Conservation (phyloP, 1,284 basidiomycete genomes). For the Naganishia sp. region DNA sequence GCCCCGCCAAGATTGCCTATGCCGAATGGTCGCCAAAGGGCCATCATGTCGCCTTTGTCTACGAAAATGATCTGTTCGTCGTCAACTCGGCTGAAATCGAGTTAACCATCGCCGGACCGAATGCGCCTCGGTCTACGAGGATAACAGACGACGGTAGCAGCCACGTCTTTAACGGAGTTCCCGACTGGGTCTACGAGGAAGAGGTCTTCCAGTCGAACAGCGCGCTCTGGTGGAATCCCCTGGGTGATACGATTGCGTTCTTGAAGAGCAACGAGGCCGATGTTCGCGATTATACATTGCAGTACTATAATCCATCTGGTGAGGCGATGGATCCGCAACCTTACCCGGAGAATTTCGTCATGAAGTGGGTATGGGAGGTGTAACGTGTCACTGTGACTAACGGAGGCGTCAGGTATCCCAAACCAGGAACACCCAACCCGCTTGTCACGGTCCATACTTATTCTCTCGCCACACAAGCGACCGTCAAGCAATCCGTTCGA, state of each 20-base stretch:
- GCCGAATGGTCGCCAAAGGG: constrained; percentile 84
- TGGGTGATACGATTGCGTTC: constrained; percentile 77
- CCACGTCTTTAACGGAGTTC: constrained; percentile 88
- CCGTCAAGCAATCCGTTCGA: constrained; percentile 41
- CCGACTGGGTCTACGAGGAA: constrained; percentile 97
- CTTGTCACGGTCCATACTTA: constrained; percentile 81
- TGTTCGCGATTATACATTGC: constrained; percentile 82
- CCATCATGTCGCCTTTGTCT: constrained; percentile 76
- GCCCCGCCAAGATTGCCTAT: constrained; percentile 71
- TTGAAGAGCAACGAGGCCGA: constrained; percentile 82
- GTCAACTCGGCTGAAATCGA: constrained; percentile 56
- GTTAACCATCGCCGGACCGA: background rate
- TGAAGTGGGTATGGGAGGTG: constrained; percentile 63
- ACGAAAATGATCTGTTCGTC: constrained; percentile 79
- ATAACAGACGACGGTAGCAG: constrained; percentile 79
- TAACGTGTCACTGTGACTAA: background rate
- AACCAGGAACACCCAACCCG: constrained; percentile 87
- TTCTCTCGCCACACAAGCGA: constrained; percentile 57
- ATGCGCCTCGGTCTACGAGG: constrained; percentile 57
- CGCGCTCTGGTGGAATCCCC: constrained; percentile 90
- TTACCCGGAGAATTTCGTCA: constrained; percentile 73
- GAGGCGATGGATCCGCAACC: constrained; percentile 69
- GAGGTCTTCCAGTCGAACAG: constrained; percentile 70
- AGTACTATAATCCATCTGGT: constrained; percentile 82
- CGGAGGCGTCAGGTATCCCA: constrained; percentile 51